phyloP scores from a whole-genome alignment of 2,329 filamentous ascomycete species.

The Emydomyces testavorans region DNA sequence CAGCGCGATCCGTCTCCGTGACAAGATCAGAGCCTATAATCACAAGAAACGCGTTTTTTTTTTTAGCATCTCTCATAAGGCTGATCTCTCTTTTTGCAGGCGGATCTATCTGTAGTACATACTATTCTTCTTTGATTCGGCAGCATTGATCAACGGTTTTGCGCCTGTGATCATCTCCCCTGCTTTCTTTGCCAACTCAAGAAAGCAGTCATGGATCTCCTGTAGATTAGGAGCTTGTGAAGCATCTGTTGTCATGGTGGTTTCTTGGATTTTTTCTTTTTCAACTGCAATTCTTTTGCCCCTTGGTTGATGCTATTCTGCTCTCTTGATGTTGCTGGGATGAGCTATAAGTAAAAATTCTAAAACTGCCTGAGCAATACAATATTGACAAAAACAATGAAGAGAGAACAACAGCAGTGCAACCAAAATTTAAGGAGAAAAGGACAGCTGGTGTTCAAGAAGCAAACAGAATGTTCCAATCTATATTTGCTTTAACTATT shows the following conservation, averaged over 20 bases:
- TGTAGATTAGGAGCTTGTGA: slow-evolving; percentile 21
- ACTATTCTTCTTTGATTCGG: slow-evolving; percentile 40
- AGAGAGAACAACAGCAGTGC: not conserved
- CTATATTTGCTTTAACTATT: not conserved
- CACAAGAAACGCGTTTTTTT: not conserved
- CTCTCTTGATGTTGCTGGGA: not conserved
- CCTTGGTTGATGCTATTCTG: not conserved
- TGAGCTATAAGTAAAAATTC: not conserved
- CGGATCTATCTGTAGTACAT: slow-evolving; percentile 10
- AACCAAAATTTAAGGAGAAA: not conserved
- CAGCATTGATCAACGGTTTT: slow-evolving; percentile 28
- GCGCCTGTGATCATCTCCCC: slow-evolving; percentile 35
- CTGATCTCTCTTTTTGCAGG: not conserved
- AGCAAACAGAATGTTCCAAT: not conserved
- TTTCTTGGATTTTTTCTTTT: not conserved
- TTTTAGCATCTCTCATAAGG: not conserved
- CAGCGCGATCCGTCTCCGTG: slow-evolving; percentile 52
- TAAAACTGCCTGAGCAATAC: not conserved
- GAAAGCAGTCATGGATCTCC: slow-evolving; percentile 35
- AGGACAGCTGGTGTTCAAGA: too few relatives aligned
- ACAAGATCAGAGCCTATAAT: slow-evolving; percentile 47
- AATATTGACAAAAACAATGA: not conserved
- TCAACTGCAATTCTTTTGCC: too few relatives aligned
- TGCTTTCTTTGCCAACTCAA: slow-evolving; percentile 32
- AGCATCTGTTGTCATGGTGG: not conserved